phyloP scores from a whole-genome alignment of 23 red algal species.

The Pyropia yezoensis region DNA sequence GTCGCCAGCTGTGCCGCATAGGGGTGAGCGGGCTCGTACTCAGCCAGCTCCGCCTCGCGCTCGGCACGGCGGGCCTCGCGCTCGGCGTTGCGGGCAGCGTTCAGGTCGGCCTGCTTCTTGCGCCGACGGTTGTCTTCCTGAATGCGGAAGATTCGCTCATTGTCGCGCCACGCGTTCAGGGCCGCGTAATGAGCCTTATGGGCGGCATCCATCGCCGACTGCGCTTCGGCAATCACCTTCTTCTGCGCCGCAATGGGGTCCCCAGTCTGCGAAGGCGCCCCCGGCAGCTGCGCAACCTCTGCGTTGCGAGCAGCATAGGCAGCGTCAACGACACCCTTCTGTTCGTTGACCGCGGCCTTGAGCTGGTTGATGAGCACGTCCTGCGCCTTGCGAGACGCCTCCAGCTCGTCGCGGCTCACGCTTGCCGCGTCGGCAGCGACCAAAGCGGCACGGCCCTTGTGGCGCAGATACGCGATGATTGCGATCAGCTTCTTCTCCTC shows the following conservation, averaged over 20 bases:
- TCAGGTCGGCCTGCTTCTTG: slow-evolving; percentile 38
- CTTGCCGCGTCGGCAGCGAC: slow-evolving; percentile 29
- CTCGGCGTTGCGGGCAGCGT: slow-evolving; percentile 43
- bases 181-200: slow-evolving; percentile 32
- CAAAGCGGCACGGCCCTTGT: slow-evolving; percentile 56
- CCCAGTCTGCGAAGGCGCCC: slow-evolving; percentile 21
- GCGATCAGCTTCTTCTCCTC: slow-evolving; percentile 66
- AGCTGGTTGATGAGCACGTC: slow-evolving; percentile 40
- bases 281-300: slow-evolving; percentile 30
- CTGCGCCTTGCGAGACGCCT: slow-evolving; percentile 25
- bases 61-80: slow-evolving; percentile 54
- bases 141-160: slow-evolving; percentile 41
- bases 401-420: slow-evolving; percentile 31
- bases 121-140: slow-evolving; percentile 43
- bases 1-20: slow-evolving; percentile 56
- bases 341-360: slow-evolving; percentile 35
- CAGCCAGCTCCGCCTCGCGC: slow-evolving; percentile 62
- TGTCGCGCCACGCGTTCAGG: slow-evolving; percentile 51
- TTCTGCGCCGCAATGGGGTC: slow-evolving; percentile 24
- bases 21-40: slow-evolving; percentile 61
- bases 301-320: slow-evolving; percentile 22
- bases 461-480: slow-evolving; percentile 28
- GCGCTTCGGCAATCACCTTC: slow-evolving; percentile 37
- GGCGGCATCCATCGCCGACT: slow-evolving; percentile 26
- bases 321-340: slow-evolving; percentile 31